Evolutionary conservation across 2,329 filamentous ascomycete genomes (phyloP).

Genomic region (Curvularia verruculosa): DNA sequence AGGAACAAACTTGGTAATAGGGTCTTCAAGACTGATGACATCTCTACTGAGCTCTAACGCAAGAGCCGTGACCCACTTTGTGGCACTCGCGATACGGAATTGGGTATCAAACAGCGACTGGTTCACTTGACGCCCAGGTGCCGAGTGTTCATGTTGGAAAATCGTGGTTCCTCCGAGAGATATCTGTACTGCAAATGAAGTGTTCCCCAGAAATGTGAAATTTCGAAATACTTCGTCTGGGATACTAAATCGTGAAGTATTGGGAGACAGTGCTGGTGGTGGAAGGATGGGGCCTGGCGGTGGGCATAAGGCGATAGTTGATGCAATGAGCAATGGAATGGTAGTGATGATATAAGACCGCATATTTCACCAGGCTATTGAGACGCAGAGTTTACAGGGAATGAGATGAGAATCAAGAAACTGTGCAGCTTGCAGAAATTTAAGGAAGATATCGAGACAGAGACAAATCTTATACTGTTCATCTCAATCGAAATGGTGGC

Average conservation of each 20-base stretch:
- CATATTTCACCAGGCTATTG: not conserved
- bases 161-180: slow-evolving; percentile 25
- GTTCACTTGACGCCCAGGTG: slow-evolving; percentile 18
- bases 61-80: slow-evolving; percentile 36
- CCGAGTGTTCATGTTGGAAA: slow-evolving; percentile 24
- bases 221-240: slow-evolving; percentile 10
- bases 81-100: slow-evolving; percentile 32
- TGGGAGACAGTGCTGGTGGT: slow-evolving; percentile 16
- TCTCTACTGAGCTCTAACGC: slow-evolving; percentile 28
- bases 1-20: slow-evolving; percentile 33
- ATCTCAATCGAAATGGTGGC: not conserved
- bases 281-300: slow-evolving; percentile 33
- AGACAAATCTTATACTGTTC: slow-evolving; percentile 1
- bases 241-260: slow-evolving; percentile 9
- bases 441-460: not conserved
- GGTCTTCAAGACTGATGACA: slow-evolving; percentile 30
- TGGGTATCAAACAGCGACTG: slow-evolving; percentile 25
- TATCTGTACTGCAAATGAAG: slow-evolving; percentile 33
- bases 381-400: not conserved
- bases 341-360: not conserved
- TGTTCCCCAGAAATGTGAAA: slow-evolving; percentile 17
- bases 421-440: not conserved
- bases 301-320: slow-evolving; percentile 23
- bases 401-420: not conserved
- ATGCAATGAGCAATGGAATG: not conserved